phyloP scores from a whole-genome alignment of 2,329 filamentous ascomycete species.

The Paecilomyces niveus region DNA sequence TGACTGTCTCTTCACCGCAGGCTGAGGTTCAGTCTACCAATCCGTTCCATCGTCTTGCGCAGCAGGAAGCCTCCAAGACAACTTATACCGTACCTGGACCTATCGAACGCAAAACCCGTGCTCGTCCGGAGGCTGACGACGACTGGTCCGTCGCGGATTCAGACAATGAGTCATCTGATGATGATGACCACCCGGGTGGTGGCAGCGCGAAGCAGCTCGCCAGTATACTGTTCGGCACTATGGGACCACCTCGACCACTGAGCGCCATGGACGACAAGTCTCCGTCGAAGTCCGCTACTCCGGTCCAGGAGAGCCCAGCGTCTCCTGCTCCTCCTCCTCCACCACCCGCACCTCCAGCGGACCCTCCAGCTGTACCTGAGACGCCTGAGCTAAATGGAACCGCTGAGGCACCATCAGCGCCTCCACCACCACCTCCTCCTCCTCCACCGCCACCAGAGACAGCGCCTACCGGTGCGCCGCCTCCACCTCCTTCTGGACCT shows the following conservation, averaged over 20 bases:
- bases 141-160: slow-evolving; percentile 81
- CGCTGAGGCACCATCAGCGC: not conserved
- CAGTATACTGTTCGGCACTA: slow-evolving; percentile 91
- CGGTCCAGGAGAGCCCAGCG: slow-evolving; percentile 34
- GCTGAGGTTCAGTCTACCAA: slow-evolving; percentile 69
- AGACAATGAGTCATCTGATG: slow-evolving; percentile 62
- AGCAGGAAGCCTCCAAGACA: slow-evolving; percentile 46
- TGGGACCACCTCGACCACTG: slow-evolving; percentile 85
- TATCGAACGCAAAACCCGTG: slow-evolving; percentile 43
- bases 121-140: slow-evolving; percentile 56
- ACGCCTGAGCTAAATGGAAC: slow-evolving; percentile 13
- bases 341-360: slow-evolving; percentile 22
- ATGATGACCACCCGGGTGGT: slow-evolving; percentile 69
- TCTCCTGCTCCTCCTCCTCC: slow-evolving; percentile 44
- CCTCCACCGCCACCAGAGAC: slow-evolving; percentile 5
- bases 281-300: slow-evolving; percentile 39
- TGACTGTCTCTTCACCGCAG: slow-evolving; percentile 30
- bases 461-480: slow-evolving; percentile 17
- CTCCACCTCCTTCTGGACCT: slow-evolving; percentile 27
- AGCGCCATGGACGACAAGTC: slow-evolving; percentile 71
- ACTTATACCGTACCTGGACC: slow-evolving; percentile 47
- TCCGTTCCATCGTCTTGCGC: slow-evolving; percentile 83
- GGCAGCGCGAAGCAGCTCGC: slow-evolving; percentile 85
- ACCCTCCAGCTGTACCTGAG: slow-evolving; percentile 23
- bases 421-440: slow-evolving; percentile 18